A percentile compares a stretch with the other conserved stretches of the same genome.
phyloP scores from a whole-genome alignment of 495 filamentous ascomycete genomes.

The Trichoderma asperelloides region DNA sequence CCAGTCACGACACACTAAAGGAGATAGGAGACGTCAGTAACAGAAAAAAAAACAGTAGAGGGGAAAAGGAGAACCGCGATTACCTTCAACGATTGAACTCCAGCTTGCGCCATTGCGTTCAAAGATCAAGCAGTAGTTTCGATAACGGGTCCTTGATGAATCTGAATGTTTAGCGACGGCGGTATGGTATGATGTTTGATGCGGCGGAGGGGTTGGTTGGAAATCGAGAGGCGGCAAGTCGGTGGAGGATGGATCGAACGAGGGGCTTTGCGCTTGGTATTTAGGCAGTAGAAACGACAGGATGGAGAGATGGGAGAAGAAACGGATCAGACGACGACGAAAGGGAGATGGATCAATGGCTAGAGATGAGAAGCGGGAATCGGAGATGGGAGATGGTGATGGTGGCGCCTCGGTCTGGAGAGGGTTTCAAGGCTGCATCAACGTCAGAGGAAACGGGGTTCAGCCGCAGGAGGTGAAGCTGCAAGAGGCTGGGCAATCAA shows the following conservation, averaged over 20 bases:
- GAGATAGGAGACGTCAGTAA: neutral
- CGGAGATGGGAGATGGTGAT: constrained; percentile 17
- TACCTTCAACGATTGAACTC: constrained; percentile 51
- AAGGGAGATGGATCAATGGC: constrained; percentile 13
- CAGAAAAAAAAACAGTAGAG: constrained; percentile 17
- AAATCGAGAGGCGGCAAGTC: constrained; percentile 11
- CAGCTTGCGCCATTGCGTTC: constrained; percentile 39
- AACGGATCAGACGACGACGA: neutral
- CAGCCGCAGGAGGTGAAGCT: constrained; percentile 29
- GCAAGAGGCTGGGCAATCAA: neutral
- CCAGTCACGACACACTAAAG: constrained; percentile 92
- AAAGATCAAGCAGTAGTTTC: neutral
- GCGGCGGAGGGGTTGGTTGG: constrained; percentile 9
- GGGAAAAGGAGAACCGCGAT: constrained; percentile 18
- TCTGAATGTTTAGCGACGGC: neutral
- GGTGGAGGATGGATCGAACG: constrained; percentile 11
- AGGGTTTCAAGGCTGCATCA: constrained; percentile 24
- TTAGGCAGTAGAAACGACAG: neutral
- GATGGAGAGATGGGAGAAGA: too few species aligned
- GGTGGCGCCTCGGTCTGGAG: constrained; percentile 7
- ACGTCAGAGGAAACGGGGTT: constrained; percentile 32
- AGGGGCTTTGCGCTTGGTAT: constrained; percentile 6
- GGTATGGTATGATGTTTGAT: constrained; percentile 13
- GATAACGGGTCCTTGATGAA: neutral
- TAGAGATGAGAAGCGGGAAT: constrained; percentile 14